A percentile compares a stretch with the other conserved stretches of the same genome.
Conservation (phyloP, 768 basidiomycete species). For the Cyathus striatus region DNA sequence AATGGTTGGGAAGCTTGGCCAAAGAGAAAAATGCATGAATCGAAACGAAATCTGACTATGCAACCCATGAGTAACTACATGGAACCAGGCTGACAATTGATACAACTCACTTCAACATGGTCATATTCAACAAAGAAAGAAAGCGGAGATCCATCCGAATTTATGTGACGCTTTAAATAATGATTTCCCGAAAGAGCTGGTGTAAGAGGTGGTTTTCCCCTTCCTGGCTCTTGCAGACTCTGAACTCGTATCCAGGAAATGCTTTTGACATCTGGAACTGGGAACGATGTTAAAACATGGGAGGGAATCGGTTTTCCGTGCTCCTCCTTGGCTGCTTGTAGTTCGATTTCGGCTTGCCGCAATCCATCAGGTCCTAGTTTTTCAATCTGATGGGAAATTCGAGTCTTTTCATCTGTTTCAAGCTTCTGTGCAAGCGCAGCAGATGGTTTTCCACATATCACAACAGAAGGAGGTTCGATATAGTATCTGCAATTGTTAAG, state of each 20-base stretch:
- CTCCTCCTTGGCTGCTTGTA: slow-evolving; percentile 82
- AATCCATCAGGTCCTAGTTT: slow-evolving; percentile 80
- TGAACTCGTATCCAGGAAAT: slow-evolving; percentile 89
- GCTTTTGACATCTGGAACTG: slow-evolving; percentile 84
- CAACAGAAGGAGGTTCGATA: slow-evolving; percentile 63
- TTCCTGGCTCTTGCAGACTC: slow-evolving; percentile 57
- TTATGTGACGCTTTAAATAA: slow-evolving; percentile 57
- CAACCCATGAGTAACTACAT: slow-evolving; percentile 3
- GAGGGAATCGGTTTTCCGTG: slow-evolving; percentile 80
- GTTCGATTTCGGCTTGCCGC: slow-evolving; percentile 53
- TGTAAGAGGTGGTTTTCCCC: slow-evolving; percentile 32
- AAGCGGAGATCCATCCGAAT: slow-evolving; percentile 58
- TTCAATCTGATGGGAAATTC: slow-evolving; percentile 64
- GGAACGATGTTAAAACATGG: slow-evolving; percentile 78
- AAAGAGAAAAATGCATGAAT: slow-evolving; percentile 79
- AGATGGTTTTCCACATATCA: slow-evolving; percentile 88
- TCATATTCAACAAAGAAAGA: slow-evolving; percentile 94
- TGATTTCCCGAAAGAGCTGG: slow-evolving; percentile 21
- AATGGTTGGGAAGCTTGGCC: slow-evolving; percentile 59
- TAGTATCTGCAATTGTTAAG: slow-evolving; percentile 56
- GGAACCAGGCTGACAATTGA: slow-evolving; percentile 2
- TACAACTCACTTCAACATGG: slow-evolving; percentile 73
- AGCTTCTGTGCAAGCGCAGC: slow-evolving; percentile 75
- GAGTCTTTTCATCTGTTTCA: slow-evolving; percentile 74
- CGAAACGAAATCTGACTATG: slow-evolving; percentile 87